Evolutionary conservation across 2,329 filamentous ascomycete genomes (phyloP).

Genomic region (Phaeosphaeriaceae sp.): DNA sequence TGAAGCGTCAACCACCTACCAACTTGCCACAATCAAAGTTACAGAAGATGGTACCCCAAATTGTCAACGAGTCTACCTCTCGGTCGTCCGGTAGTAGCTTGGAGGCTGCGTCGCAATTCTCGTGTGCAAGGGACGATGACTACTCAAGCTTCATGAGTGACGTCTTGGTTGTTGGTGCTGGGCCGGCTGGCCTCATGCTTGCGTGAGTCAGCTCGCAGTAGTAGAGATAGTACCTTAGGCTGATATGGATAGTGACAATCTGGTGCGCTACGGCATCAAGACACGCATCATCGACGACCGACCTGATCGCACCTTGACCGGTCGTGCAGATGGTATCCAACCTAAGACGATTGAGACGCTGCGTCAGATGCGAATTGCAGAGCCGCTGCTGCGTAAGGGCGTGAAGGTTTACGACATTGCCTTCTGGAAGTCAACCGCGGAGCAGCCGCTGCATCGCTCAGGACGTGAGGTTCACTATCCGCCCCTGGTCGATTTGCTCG

Average conservation of each 20-base stretch:
- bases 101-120: conserved; percentile 25
- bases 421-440: conserved; percentile 62
- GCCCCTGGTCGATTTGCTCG: conserved; percentile 56
- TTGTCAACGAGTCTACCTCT: conserved; percentile 26
- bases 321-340: conserved; percentile 74
- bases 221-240: not conserved
- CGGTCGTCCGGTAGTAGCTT: conserved; percentile 34
- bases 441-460: conserved; percentile 61
- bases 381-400: conserved; percentile 69
- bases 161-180: conserved; percentile 51
- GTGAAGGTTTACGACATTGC: conserved; percentile 76
- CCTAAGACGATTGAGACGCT: conserved; percentile 81
- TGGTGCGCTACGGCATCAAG: conserved; percentile 71
- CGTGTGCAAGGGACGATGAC: conserved; percentile 26
- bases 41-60: conserved; percentile 44
- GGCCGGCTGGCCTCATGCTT: conserved; percentile 52
- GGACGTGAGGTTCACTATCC: conserved; percentile 73
- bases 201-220: conserved; percentile 39
- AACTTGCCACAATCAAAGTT: conserved; percentile 33
- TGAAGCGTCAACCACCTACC: conserved; percentile 42
- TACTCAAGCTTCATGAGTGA: conserved; percentile 47
- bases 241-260: conserved; percentile 53
- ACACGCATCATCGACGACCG: conserved; percentile 72
- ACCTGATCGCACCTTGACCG: conserved; percentile 70
- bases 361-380: conserved; percentile 74